Evolutionary conservation across 2,329 filamentous ascomycete species (phyloP), one percentile per base, ranked within the genome.

Genomic region (Macroventuria anomochaeta): DNA sequence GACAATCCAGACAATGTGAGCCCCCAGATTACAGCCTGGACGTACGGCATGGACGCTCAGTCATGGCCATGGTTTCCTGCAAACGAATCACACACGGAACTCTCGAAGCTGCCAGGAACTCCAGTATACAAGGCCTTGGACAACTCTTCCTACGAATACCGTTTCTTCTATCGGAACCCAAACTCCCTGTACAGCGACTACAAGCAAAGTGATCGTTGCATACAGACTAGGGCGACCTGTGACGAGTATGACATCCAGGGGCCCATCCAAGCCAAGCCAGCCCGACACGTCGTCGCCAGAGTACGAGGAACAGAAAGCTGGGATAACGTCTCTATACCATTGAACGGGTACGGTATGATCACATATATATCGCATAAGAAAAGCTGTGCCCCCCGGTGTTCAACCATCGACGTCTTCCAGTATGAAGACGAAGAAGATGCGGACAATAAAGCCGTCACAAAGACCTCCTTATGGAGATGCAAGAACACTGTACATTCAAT

Each of bases 81-180:
- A 2, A 39, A 43, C 11, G 43, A 60, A 0, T 34, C 53, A 0
- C 29, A 52, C 5, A 51, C 36, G 0, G 67, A 68, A 25, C 47
- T 67, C 0, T 64, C 64, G 0, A 41, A 53, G 2, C 15, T 67
- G 2, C 29, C 64, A 2, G 66, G 68, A 0, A 67, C 64, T 2
- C 65, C 67, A 2, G 15, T 71, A 2, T 71, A 72, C 44, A 46
- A 53, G 13, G 63, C n/a, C n/a, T n/a, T 46, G 2, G 39, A 66
- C n/a, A 51, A 25, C 0, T 55, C 31, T 2, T 55, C 31, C 2
- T 71, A 63, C 47, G 58, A 67, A 8, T 74, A 73, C 44, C 55
- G 58, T 5, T 72, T 74, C 44, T 61, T 68, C 33, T 71, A 71
- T 34, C 64, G 70, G 3, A 67, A 73, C 11, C 67, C 69, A 7